Conservation (phyloP, 1,284 basidiomycete genomes). For the Malassezia brasiliensis region DNA sequence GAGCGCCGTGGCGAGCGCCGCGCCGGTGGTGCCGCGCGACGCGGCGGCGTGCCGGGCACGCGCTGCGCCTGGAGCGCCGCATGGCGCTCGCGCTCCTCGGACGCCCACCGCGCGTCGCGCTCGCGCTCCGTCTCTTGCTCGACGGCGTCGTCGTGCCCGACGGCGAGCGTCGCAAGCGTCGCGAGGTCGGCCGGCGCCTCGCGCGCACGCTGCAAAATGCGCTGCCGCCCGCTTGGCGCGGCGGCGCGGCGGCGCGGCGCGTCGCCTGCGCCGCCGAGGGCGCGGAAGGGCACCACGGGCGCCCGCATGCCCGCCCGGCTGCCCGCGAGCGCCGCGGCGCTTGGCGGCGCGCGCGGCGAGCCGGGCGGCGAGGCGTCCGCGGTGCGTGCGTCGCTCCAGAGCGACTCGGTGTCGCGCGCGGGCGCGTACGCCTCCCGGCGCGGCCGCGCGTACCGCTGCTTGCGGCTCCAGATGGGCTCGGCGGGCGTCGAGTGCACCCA, state of each 20-base stretch:
- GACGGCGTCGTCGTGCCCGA: neutral
- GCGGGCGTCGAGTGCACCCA: conserved; percentile 6
- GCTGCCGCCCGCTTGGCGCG: neutral
- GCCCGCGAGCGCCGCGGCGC: no score
- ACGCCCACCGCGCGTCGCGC: conserved; percentile 7
- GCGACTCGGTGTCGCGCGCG: neutral
- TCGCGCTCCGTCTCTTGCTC: neutral
- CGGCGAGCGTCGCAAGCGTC: conserved; percentile 1
- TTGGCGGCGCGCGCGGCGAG: neutral
- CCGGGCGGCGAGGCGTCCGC: neutral
- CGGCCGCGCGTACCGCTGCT: neutral
- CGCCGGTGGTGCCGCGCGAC: neutral
- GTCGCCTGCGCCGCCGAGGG: conserved; percentile 2
- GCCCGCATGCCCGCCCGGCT: no score
- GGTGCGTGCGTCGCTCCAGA: neutral
- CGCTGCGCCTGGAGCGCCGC: neutral
- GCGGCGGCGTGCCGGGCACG: neutral
- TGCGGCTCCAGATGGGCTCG: conserved; percentile 2
- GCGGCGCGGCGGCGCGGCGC: neutral
- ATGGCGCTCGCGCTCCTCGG: conserved; percentile 13
- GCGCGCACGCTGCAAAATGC: conserved; percentile 1
- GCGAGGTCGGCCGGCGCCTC: neutral
- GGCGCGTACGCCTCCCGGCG: neutral
- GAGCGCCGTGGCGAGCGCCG: neutral
- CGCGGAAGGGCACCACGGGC: conserved; percentile 5